Percentiles rank a stretch among this genome's conserved stretches.
These are phyloP conservation scores for Chalciporus sphaerocephalus DNA, from an alignment of 768 basidiomycete species.

Conservation along the genomic window DNA sequence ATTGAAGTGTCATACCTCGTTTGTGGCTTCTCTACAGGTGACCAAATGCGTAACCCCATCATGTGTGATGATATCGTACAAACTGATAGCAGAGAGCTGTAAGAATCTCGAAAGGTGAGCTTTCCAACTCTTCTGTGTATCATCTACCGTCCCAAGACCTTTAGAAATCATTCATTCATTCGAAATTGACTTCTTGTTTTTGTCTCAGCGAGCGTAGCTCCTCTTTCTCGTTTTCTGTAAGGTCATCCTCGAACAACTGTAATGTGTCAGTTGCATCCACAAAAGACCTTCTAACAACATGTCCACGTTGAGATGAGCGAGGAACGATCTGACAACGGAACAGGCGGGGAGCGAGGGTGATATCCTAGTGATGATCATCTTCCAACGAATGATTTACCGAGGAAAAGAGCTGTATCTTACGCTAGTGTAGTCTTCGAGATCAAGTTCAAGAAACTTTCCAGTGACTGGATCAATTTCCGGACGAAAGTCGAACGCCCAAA, in stretches of 20 bases:
- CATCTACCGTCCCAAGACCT: not conserved
- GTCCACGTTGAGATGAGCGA: not conserved
- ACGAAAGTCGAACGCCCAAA: constrained; percentile 6
- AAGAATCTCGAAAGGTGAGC: not conserved
- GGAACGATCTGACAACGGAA: constrained; percentile 4
- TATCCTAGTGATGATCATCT: not conserved
- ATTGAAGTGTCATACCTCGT: not conserved
- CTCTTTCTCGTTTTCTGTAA: not conserved
- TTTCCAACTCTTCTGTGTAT: not conserved
- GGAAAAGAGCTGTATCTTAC: not conserved
- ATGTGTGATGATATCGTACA: not conserved
- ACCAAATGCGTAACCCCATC: not conserved
- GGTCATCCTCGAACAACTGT: constrained; percentile 1
- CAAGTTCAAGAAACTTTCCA: not conserved
- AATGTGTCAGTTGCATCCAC: constrained; percentile 2
- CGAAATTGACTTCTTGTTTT: not conserved
- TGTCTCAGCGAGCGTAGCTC: not conserved
- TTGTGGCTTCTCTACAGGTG: too few relatives aligned
- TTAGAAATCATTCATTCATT: not conserved
- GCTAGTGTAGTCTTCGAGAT: constrained; percentile 1
- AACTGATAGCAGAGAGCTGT: not conserved
- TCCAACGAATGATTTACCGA: not conserved
- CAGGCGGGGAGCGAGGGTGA: constrained; percentile 4
- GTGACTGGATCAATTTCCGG: not conserved
- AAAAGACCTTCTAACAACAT: constrained; percentile 4